Percentiles rank a stretch among this genome's conserved stretches.
These are phyloP conservation scores for Ganoderma resinaceum DNA, from an alignment of 1,284 basidiomycete species.

Conservation along the genomic window DNA sequence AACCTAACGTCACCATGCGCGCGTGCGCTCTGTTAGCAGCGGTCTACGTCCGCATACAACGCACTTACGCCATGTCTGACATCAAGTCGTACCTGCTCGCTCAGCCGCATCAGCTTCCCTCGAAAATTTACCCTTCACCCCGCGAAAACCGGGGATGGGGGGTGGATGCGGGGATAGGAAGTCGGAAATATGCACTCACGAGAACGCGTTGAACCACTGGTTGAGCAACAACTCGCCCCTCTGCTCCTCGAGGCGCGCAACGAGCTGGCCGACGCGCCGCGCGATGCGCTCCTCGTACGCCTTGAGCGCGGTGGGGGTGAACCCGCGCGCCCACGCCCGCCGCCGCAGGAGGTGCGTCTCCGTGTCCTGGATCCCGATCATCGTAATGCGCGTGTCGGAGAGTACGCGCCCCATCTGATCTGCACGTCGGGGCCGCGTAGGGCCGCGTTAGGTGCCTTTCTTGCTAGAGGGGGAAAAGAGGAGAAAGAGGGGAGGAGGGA, in stretches of 20 bases:
- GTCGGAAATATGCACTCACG: conserved; percentile 30
- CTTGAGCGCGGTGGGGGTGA: conserved; percentile 34
- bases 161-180: too few relatives aligned
- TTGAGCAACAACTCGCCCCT: conserved; percentile 29
- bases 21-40: background rate
- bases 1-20: conserved; percentile 22
- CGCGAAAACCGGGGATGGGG: too few relatives aligned
- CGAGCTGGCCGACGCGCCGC: conserved; percentile 32
- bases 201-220: conserved; percentile 26
- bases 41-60: background rate
- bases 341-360: conserved; percentile 32
- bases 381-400: conserved; percentile 3
- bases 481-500: background rate
- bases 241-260: conserved; percentile 21
- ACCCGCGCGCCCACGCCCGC: conserved; percentile 35
- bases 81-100: background rate
- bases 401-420: background rate
- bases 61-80: background rate
- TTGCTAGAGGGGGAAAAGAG: background rate
- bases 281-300: conserved; percentile 34
- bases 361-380: conserved; percentile 26
- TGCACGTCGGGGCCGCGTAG: background rate
- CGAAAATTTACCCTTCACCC: background rate
- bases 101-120: background rate
- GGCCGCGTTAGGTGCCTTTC: background rate